Base-by-base conservation (phyloP, 2,329 filamentous ascomycete genomes). In the Clarireedia sp. region DNA sequence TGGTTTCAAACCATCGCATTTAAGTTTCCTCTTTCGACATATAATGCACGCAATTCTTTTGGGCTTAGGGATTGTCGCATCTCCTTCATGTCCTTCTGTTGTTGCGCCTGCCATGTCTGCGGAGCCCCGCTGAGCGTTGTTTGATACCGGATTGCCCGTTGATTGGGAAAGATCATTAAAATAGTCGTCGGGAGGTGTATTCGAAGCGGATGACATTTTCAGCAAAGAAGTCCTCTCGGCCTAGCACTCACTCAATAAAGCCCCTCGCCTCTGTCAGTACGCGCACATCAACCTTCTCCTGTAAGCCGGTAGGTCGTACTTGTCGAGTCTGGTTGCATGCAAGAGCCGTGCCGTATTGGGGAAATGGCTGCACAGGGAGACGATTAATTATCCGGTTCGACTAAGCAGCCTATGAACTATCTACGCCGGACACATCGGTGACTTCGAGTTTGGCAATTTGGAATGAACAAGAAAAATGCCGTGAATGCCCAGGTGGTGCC, bases 11-110 rank as follows among this genome's bases (percentile, higher is more conserved):
- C 83, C 83, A 69, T 88, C 83, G 65, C 84, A 87, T 69, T 79
- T 78, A 74, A 96, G 76, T 74, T 97, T 97, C 68, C 92, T 81
- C 73, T 91, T 94, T 65, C 92, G 80, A 69, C 94, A 99, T 60
- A 97, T 85, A 68, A 96, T 89, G 70, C 94, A 99, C 38, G 94
- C 94, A 65, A 97, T 87, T 63, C 92, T 83, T 77, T 97, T 97
- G n/a, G 86, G 85, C 66, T 89, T 89, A 49, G 87, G 85, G 21
- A 89, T 77, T 64, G 71, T 77, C 60, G 84, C 83, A 63, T 48
- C 37, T 21, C 44, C 33, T 26, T 79, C 78, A 43, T 60, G 70
- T 58, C 76, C 74, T 57, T 74, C 73, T 55, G 69, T 66, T 53
- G 68, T 64, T 52, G 68, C 64, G 54, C 69, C 67, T 48, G 71